Percentiles rank a stretch among this genome's conserved stretches.
phyloP scores from a whole-genome alignment of 495 filamentous ascomycete species.

The Talaromyces stipitatus region DNA sequence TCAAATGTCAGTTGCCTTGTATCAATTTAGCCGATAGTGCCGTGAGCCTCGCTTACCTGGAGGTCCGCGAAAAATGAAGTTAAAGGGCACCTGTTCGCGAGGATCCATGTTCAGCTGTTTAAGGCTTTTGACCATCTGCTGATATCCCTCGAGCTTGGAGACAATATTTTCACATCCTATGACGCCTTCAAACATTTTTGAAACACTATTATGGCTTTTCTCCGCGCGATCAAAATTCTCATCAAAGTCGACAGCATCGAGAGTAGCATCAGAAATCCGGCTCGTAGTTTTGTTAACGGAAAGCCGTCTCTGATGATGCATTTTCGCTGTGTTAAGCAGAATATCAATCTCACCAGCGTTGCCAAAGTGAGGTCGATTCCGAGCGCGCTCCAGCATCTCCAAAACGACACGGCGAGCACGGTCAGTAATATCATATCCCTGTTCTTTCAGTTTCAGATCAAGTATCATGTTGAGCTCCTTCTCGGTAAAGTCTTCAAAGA shows the following conservation, averaged over 20 bases:
- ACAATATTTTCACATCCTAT: slow-evolving; percentile 61
- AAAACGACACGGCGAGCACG: slow-evolving; percentile 30
- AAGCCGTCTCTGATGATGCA: slow-evolving; percentile 45
- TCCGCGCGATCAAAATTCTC: slow-evolving; percentile 51
- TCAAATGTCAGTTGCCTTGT: not conserved
- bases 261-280: slow-evolving; percentile 21
- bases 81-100: slow-evolving; percentile 47
- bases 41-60: slow-evolving; percentile 42
- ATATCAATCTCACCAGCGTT: slow-evolving; percentile 59
- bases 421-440: slow-evolving; percentile 34
- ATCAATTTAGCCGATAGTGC: not conserved
- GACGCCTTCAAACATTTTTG: slow-evolving; percentile 54
- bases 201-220: slow-evolving; percentile 41
- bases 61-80: slow-evolving; percentile 57
- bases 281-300: slow-evolving; percentile 13
- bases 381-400: slow-evolving; percentile 31
- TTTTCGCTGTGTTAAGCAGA: slow-evolving; percentile 52
- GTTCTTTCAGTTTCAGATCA: slow-evolving; percentile 44
- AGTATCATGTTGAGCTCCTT: slow-evolving; percentile 51
- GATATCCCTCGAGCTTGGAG: slow-evolving; percentile 50
- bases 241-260: slow-evolving; percentile 65
- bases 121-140: slow-evolving; percentile 43
- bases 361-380: slow-evolving; percentile 44
- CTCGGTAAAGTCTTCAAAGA: slow-evolving; percentile 63
- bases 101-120: slow-evolving; percentile 48